Conservation (phyloP, 2,329 filamentous ascomycete species). For the Xylaria sp. region DNA sequence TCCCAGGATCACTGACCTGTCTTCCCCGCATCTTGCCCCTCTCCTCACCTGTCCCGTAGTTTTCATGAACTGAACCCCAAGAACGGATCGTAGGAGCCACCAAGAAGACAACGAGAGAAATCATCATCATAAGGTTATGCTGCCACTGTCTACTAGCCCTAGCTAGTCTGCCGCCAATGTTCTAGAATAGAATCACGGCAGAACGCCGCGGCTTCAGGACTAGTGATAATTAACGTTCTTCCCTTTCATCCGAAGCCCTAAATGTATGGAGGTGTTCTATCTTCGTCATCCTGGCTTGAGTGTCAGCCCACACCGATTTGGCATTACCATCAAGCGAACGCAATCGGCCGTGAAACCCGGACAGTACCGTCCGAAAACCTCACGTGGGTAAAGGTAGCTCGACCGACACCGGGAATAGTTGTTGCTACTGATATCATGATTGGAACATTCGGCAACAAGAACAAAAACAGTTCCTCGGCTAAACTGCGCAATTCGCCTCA, state of each 20-base stretch:
- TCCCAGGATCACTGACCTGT: background rate
- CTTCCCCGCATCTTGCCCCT: conserved; percentile 19
- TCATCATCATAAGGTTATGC: background rate
- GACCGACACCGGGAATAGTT: background rate
- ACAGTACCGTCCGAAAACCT: background rate
- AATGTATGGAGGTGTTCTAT: background rate
- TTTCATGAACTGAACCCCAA: conserved; percentile 8
- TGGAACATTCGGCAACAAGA: background rate
- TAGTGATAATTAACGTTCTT: background rate
- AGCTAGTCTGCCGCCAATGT: conserved; percentile 1
- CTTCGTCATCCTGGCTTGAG: background rate
- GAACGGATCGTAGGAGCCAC: background rate
- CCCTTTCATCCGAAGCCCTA: conserved; percentile 8
- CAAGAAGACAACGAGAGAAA: background rate
- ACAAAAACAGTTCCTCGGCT: background rate
- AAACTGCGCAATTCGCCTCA: background rate
- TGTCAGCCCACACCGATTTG: background rate
- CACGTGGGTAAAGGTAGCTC: background rate
- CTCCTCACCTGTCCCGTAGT: conserved; percentile 21
- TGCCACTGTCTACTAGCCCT: background rate
- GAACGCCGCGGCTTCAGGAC: background rate
- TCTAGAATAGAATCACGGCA: conserved; percentile 1
- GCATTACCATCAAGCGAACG: background rate
- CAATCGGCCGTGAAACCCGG: background rate
- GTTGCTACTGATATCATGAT: background rate